Percentiles rank a stretch among this genome's conserved stretches.
These are phyloP conservation scores for Tephrocybe sp. DNA, from an alignment of 768 basidiomycete species.

Conservation along the genomic window DNA sequence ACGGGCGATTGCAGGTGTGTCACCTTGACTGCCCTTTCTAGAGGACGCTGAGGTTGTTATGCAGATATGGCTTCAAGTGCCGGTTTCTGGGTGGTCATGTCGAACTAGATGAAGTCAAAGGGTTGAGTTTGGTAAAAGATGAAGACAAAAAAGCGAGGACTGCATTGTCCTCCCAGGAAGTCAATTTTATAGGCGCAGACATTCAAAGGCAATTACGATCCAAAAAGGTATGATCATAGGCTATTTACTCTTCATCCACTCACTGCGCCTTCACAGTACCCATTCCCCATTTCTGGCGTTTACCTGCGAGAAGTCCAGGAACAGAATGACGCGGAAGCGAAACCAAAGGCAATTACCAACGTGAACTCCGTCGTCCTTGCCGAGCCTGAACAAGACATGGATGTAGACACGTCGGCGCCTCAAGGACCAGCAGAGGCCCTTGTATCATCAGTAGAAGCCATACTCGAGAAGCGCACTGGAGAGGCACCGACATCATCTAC, in stretches of 20 bases:
- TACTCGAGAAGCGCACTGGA: conserved; percentile 35
- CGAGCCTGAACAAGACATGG: conserved; percentile 41
- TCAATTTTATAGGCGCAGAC: conserved; percentile 65
- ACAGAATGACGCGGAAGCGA: conserved; percentile 28
- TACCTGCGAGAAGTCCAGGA: conserved; percentile 57
- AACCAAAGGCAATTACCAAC: conserved; percentile 21
- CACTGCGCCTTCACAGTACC: conserved; percentile 51
- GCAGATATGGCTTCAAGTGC: conserved; percentile 81
- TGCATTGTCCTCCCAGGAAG: conserved; percentile 53
- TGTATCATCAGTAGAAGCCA: conserved; percentile 11
- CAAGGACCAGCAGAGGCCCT: not conserved
- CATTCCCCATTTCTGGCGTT: conserved; percentile 57
- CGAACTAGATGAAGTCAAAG: conserved; percentile 42
- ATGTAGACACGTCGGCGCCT: conserved; percentile 15
- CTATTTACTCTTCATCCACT: not conserved
- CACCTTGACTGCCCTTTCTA: not conserved
- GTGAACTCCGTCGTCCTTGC: conserved; percentile 29
- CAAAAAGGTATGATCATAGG: conserved; percentile 52
- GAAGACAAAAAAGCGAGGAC: conserved; percentile 55
- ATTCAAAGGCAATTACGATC: conserved; percentile 61
- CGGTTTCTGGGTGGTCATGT: conserved; percentile 86
- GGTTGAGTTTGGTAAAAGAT: conserved; percentile 47
- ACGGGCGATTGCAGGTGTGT: conserved; percentile 69
- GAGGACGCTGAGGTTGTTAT: not conserved
- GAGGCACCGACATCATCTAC: conserved; percentile 29